Evolutionary conservation across 2,329 filamentous ascomycete species (phyloP).

Genomic region (Exserohilum turcica): DNA sequence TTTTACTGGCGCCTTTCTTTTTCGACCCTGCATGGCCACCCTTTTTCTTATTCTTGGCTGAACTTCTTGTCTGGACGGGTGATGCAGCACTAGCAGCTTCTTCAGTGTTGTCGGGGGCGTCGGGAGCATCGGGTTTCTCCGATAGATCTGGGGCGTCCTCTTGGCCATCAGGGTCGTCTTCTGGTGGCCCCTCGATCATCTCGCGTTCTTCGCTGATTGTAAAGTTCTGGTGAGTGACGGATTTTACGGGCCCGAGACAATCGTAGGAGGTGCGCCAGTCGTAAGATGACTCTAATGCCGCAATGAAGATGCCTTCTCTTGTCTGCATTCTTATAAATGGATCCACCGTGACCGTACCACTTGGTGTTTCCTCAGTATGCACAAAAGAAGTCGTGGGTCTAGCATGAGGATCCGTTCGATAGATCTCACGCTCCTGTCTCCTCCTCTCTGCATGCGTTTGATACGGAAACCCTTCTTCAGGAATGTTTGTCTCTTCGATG

Average conservation of each 20-base stretch:
- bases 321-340: not conserved
- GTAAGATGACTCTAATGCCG: conserved; percentile 7
- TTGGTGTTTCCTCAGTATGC: no score
- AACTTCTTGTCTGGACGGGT: no score
- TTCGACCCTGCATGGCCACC: not conserved
- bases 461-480: not conserved
- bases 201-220: conserved; percentile 2
- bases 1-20: not conserved
- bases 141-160: not conserved
- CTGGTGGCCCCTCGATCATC: not conserved
- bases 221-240: not conserved
- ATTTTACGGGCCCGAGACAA: conserved; percentile 1
- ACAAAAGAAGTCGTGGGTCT: not conserved
- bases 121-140: not conserved
- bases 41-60: no score
- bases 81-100: not conserved
- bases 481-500: not conserved
- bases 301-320: conserved; percentile 7
- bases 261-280: conserved; percentile 22
- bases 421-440: not conserved
- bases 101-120: no score
- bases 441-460: not conserved
- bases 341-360: not conserved
- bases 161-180: not conserved
- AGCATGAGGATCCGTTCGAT: not conserved